Evolutionary conservation across 1,284 basidiomycete genomes (phyloP), one percentile per base, ranked within the genome.

Genomic region (Austroboletus niveus): DNA sequence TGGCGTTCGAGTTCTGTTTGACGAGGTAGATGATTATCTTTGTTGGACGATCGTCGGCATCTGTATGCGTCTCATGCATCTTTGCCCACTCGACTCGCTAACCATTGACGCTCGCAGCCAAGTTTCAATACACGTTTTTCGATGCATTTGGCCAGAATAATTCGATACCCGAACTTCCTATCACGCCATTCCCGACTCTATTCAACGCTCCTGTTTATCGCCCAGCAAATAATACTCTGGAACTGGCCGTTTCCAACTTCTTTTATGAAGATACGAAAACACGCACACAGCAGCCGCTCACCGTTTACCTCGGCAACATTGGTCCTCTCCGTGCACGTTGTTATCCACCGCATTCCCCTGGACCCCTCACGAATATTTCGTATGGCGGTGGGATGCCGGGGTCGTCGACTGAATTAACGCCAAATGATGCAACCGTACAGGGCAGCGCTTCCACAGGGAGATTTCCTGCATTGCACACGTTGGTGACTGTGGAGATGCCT

Each of bases 1-100:
- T 57, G 84, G 85, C 15, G 76, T 81, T 40, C 81, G 80, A 45
- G 70, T 81, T 30, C 78, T 87, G 47, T 84, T 82, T 22, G 92
- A 94, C 62, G 89, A 92, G 68, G 92, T 97, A 12, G 92, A 96
- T 64, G 94, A 98, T 66, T 94, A 92, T 72, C 78, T 95, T 53
- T 93, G 92, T 64, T 98, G 94, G 94, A 94, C 92, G 9, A 94
- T 98, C 58, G 92, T 94, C 55, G 92, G 94, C 45, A 94, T 97
- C 49, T 92, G 93, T 94, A 72, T 72, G 92, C 81, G 10, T 34
- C 35, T 45, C 42, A 34, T 54, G 47, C 48, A 35, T 51, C 42
- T 48, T 57, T 39, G 32, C 50, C 14, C 36, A 41, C 42, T 55
- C 44, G 43, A 34, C 40, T 52, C 49, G 57, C 60, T 64, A 55